These are phyloP conservation scores for Cercospora beticola DNA, from an alignment of 2,329 filamentous ascomycete species.

Conservation along the genomic window DNA sequence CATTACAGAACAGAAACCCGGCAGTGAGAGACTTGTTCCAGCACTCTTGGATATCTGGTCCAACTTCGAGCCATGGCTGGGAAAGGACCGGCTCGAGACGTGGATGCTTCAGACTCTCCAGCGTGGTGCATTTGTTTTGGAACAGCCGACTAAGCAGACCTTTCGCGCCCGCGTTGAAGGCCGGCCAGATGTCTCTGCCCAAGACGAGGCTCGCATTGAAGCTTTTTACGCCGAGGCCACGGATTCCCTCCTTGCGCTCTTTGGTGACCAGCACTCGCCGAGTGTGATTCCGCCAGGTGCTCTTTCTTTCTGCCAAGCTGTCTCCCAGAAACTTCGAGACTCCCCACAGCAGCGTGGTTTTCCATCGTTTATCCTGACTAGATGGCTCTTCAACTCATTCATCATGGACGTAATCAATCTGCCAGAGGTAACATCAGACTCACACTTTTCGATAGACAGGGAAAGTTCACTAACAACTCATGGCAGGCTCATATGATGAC, in stretches of 20 bases:
- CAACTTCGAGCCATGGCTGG: conserved; percentile 83
- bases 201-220: conserved; percentile 78
- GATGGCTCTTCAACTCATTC: conserved; percentile 90
- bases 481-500: conserved; percentile 61
- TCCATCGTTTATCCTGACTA: conserved; percentile 79
- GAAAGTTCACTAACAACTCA: conserved; percentile 35
- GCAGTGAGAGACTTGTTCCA: conserved; percentile 76
- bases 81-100: conserved; percentile 84
- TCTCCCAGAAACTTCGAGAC: conserved; percentile 66
- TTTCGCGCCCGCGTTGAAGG: conserved; percentile 68
- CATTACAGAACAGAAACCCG: conserved; percentile 73
- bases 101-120: conserved; percentile 94
- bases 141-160: conserved; percentile 75
- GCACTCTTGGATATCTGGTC: conserved; percentile 87
- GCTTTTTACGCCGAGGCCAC: conserved; percentile 86
- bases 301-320: conserved; percentile 79
- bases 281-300: conserved; percentile 85
- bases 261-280: conserved; percentile 74
- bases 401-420: conserved; percentile 80
- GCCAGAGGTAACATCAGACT: conserved; percentile 65
- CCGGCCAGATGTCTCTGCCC: conserved; percentile 65
- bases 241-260: conserved; percentile 75
- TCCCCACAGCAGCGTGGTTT: conserved; percentile 69
- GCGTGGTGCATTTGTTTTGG: conserved; percentile 85
- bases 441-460: not conserved